A percentile compares a stretch with the other conserved stretches of the same genome.
Evolutionary conservation across 306 rosid genomes (phyloP).

Genomic region (Acacia melanoxylon): DNA sequence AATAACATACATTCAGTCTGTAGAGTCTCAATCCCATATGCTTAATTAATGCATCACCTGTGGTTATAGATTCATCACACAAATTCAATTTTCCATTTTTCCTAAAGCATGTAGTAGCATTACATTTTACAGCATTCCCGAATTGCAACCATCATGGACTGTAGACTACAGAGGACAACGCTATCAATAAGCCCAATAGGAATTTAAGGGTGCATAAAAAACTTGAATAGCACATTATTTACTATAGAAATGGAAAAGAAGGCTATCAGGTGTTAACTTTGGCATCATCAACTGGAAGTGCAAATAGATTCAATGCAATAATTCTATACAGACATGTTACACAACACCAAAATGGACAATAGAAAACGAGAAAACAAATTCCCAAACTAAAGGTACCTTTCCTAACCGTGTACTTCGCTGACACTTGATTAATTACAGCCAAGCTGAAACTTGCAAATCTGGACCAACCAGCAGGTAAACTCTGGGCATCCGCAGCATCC

Average conservation of each 20-base stretch:
- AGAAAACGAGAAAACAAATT: background rate
- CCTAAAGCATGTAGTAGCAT: background rate
- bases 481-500: constrained; percentile 51
- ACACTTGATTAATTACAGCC: constrained; percentile 54
- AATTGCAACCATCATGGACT: background rate
- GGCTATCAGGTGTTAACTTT: background rate
- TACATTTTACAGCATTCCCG: background rate
- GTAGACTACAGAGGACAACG: background rate
- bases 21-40: background rate
- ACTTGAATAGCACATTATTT: background rate
- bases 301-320: background rate
- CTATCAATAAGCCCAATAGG: background rate
- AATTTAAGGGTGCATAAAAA: background rate
- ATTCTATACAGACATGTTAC: background rate
- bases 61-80: background rate
- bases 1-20: background rate
- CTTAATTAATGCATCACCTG: background rate
- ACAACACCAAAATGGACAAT: background rate
- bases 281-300: background rate
- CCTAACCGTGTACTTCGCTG: constrained; percentile 35
- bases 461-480: constrained; percentile 55
- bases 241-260: background rate
- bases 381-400: constrained; percentile 44
- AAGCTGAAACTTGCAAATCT: constrained; percentile 55
- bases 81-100: background rate